Base-by-base conservation (phyloP, 2,329 filamentous ascomycete species). In the Calonectria multiphialidica region DNA sequence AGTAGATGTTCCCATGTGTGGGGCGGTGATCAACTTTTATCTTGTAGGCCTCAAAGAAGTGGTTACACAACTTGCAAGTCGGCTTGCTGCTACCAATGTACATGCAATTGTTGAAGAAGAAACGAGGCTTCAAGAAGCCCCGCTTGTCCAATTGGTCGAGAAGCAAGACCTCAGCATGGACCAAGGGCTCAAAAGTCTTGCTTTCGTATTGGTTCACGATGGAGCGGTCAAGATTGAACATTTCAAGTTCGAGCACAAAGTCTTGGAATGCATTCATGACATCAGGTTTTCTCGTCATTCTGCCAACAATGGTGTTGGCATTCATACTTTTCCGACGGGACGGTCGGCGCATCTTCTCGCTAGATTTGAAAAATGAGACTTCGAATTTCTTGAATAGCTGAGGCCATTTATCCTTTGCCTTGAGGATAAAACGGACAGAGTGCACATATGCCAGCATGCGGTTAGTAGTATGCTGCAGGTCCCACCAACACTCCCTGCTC, bases 31-130 rank as follows among this genome's bases (percentile, higher is more conserved):
- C 57, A 0, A 82, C 71, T 0, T 74, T 72, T 12, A 71, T 21
- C 0, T 80, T 78, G 0, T 73, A 61, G 2, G 25, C 59, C 1
- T 23, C 33, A 21, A 84, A 82, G 50, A 82, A 84, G 44, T 80
- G 74, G 0, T 74, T 25, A 53, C 83, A 84, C 0, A 84, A 78
- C 2, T 78, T 76, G 47, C 83, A 84, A 0, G 81, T 82, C 0
- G 82, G 82, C 67, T 84, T 84, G 76, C 81, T 83, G 57, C 74
- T 74, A 8, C 82, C 82, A 21, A 84, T 82, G 64, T 83, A 84
- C 33, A 77, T 77, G 50, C 74, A 77, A 28, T 76, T 66, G 2
- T 77, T 72, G 73, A 81, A 84, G 76, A 81, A 83, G 10, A 72
- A 74, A 0, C 73, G 12, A 0, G 35, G 61, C 15, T 70, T 64